Conservation (phyloP, 2,329 filamentous ascomycete species). For the Periglandula ipomoeae region DNA sequence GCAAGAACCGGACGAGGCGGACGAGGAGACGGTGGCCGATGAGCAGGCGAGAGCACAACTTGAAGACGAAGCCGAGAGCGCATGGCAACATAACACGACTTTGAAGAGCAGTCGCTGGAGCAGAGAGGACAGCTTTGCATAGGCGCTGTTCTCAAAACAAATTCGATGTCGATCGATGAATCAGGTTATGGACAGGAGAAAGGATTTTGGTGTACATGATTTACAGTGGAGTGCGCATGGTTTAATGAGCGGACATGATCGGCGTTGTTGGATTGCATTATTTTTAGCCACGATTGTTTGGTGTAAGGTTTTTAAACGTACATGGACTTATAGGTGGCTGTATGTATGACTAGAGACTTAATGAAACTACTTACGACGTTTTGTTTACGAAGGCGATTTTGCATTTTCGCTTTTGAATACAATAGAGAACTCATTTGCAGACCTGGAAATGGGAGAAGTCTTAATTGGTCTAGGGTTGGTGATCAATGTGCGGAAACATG, state of each 20-base stretch:
- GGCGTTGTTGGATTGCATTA: not conserved
- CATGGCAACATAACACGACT: conserved; percentile 11
- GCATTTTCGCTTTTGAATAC: too few relatives aligned
- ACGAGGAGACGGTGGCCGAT: conserved; percentile 9
- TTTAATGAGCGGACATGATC: not conserved
- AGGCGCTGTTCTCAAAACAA: too few relatives aligned
- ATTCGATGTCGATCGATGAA: not conserved
- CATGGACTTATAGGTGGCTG: not conserved
- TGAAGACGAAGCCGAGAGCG: conserved; percentile 9
- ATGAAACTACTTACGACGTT: too few relatives aligned
- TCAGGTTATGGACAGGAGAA: not conserved
- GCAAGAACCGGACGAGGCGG: not conserved
- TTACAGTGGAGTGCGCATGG: not conserved
- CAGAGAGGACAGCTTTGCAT: conserved; percentile 19
- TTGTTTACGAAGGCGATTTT: too few relatives aligned
- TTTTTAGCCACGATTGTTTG: not conserved
- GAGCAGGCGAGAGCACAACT: conserved; percentile 12
- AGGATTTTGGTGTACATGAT: not conserved
- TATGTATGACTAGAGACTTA: not conserved
- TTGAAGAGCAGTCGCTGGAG: conserved; percentile 26
- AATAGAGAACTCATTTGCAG: too few relatives aligned
- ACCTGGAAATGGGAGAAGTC: too few relatives aligned
- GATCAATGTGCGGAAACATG: too few relatives aligned
- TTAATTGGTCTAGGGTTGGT: too few relatives aligned
- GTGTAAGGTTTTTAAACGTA: not conserved